phyloP scores from a whole-genome alignment of 1,284 basidiomycete species.

The Ganoderma boninense region DNA sequence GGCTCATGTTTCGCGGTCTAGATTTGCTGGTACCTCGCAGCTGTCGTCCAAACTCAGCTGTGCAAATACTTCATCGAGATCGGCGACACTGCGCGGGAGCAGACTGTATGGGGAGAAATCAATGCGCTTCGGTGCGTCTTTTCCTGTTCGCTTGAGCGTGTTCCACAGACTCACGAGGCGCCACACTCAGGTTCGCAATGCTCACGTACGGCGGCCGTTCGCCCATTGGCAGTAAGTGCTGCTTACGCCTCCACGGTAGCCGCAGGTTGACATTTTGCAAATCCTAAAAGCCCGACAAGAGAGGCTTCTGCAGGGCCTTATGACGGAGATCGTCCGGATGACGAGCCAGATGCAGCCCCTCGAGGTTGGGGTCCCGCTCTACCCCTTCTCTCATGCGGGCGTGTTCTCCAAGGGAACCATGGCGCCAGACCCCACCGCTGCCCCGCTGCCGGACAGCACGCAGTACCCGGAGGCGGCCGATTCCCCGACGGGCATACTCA shows the following conservation, averaged over 20 bases:
- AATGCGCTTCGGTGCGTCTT: conserved; percentile 72
- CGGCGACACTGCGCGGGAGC: conserved; percentile 72
- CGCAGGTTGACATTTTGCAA: conserved; percentile 24
- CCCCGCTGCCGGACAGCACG: conserved; percentile 44
- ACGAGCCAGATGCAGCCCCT: conserved; percentile 80
- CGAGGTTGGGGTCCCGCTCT: conserved; percentile 79
- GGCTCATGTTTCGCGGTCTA: conserved; percentile 39
- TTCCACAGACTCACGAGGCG: conserved; percentile 15
- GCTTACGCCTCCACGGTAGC: conserved; percentile 14
- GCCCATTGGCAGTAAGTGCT: conserved; percentile 78
- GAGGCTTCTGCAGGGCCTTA: conserved; percentile 79
- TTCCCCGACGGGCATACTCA: conserved; percentile 26
- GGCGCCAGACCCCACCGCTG: conserved; percentile 36
- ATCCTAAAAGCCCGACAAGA: conserved; percentile 72
- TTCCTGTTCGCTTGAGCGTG: background rate
- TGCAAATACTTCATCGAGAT: conserved; percentile 86
- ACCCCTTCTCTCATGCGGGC: conserved; percentile 76
- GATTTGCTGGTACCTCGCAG: conserved; percentile 90
- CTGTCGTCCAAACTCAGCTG: conserved; percentile 82
- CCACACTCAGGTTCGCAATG: conserved; percentile 72
- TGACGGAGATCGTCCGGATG: conserved; percentile 84
- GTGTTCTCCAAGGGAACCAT: conserved; percentile 55
- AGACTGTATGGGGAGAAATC: conserved; percentile 84
- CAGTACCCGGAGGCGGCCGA: conserved; percentile 37
- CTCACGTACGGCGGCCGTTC: conserved; percentile 78